A percentile compares a stretch with the other conserved stretches of the same genome.
Conservation (phyloP, 2,329 filamentous ascomycete species). For the Colletotrichum gigasporum region DNA sequence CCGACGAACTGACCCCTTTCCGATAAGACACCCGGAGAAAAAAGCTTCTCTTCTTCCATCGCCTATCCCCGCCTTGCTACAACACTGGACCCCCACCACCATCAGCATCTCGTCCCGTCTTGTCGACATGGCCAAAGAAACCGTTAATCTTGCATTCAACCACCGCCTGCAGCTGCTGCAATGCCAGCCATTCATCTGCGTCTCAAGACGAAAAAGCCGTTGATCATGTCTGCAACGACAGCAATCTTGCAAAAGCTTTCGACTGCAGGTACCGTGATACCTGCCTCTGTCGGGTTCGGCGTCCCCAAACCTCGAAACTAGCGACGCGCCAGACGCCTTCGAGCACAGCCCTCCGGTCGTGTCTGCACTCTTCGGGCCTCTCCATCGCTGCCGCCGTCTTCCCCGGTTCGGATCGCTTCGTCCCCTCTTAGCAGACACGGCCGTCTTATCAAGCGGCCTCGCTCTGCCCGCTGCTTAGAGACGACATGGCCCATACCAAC, state of each 20-base stretch:
- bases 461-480: not conserved
- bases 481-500: not conserved
- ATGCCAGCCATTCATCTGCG: not conserved
- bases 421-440: not conserved
- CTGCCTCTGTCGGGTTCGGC: not conserved
- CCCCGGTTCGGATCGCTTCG: not conserved
- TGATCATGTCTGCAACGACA: too few species aligned
- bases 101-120: too few species aligned
- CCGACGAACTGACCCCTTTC: too few species aligned
- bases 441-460: too few species aligned
- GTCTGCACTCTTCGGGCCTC: slow-evolving; percentile 30
- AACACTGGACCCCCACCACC: not conserved
- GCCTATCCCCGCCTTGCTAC: not conserved
- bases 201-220: not conserved
- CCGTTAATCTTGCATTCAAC: not conserved
- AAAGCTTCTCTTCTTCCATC: not conserved
- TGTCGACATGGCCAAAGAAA: too few species aligned
- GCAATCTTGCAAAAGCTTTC: too few species aligned
- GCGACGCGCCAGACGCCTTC: slow-evolving; percentile 5
- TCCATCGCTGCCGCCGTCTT: not conserved
- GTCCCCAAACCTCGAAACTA: slow-evolving; percentile 11
- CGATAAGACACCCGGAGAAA: not conserved
- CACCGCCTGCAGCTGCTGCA: not conserved
- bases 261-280: not conserved
- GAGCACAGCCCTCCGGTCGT: slow-evolving; percentile 19